phyloP scores from a whole-genome alignment of 495 filamentous ascomycete genomes.

The Friedmanniomyces simplex region DNA sequence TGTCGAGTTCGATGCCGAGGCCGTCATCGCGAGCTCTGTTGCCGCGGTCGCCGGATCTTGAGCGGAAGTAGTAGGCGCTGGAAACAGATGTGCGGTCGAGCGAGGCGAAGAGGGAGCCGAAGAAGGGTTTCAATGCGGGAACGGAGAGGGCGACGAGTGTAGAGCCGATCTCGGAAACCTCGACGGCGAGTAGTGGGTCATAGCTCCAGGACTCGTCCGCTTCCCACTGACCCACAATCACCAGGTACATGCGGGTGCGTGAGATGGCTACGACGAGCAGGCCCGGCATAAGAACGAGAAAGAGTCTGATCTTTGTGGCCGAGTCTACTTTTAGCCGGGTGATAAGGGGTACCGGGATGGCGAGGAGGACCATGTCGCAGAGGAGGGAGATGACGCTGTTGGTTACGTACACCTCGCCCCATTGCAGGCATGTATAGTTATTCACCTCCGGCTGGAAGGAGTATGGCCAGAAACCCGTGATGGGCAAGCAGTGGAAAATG shows the following conservation, averaged over 20 bases:
- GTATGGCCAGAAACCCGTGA: conserved; percentile 3
- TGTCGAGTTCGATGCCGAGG: too few relatives aligned
- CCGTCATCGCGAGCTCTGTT: too few relatives aligned
- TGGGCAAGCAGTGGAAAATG: conserved; percentile 4
- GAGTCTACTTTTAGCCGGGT: not conserved
- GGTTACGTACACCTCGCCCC: conserved; percentile 3
- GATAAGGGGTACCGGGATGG: not conserved
- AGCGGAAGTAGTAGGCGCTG: too few relatives aligned
- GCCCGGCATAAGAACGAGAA: not conserved
- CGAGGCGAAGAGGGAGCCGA: conserved; percentile 1
- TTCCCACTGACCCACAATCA: not conserved
- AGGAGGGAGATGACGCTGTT: conserved; percentile 1
- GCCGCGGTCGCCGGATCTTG: too few relatives aligned
- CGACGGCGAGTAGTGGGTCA: conserved; percentile 1
- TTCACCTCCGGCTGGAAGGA: not conserved
- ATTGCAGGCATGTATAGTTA: not conserved
- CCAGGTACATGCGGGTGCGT: not conserved
- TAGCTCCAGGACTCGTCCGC: conserved; percentile 9
- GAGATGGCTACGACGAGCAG: conserved; percentile 9
- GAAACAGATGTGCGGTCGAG: not conserved
- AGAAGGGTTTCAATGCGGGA: conserved; percentile 3
- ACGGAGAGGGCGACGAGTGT: conserved; percentile 3
- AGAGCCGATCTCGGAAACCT: conserved; percentile 8
- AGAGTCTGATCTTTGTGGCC: conserved; percentile 2
- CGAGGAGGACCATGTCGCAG: conserved; percentile 6